phyloP scores from a whole-genome alignment of 2,329 filamentous ascomycete genomes.

The Phialemonium atrogriseum region DNA sequence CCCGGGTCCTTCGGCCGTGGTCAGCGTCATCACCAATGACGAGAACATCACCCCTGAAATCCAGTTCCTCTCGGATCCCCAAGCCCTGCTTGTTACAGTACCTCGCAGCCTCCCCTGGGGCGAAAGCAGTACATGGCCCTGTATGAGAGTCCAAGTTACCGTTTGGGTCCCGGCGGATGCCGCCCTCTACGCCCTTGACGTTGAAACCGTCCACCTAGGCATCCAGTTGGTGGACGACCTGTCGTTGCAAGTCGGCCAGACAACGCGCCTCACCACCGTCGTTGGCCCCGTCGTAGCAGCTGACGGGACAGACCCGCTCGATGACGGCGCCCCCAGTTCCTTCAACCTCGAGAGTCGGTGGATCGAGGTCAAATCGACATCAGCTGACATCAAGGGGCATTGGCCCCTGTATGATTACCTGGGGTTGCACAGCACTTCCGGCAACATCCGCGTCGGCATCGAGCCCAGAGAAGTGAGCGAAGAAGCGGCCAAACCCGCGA shows the following conservation, averaged over 20 bases:
- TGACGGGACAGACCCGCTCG: slow-evolving; percentile 14
- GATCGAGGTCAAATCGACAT: slow-evolving; percentile 32
- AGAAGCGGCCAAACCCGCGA: slow-evolving; percentile 26
- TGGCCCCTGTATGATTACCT: slow-evolving; percentile 44
- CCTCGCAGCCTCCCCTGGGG: slow-evolving; percentile 25
- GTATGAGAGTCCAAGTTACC: slow-evolving; percentile 38
- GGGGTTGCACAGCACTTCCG: slow-evolving; percentile 33
- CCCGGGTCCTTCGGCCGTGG: slow-evolving; percentile 27
- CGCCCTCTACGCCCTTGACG: slow-evolving; percentile 25
- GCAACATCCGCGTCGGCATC: slow-evolving; percentile 31
- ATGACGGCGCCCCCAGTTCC: slow-evolving; percentile 18
- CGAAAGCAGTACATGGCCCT: slow-evolving; percentile 23
- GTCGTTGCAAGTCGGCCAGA: slow-evolving; percentile 21
- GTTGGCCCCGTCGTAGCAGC: slow-evolving; percentile 30
- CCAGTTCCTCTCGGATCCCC: slow-evolving; percentile 22
- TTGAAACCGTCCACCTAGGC: slow-evolving; percentile 30
- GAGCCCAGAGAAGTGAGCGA: slow-evolving; percentile 29
- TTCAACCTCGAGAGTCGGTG: slow-evolving; percentile 34
- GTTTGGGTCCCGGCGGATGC: slow-evolving; percentile 35
- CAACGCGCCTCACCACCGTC: slow-evolving; percentile 24
- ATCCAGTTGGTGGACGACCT: slow-evolving; percentile 32
- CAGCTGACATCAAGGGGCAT: slow-evolving; percentile 35
- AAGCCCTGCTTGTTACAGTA: slow-evolving; percentile 30
- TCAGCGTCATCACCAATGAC: slow-evolving; percentile 39
- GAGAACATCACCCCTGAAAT: slow-evolving; percentile 26